Evolutionary conservation across 1,139 yeast species (phyloP).

Genomic region (Pichia cactophila): DNA sequence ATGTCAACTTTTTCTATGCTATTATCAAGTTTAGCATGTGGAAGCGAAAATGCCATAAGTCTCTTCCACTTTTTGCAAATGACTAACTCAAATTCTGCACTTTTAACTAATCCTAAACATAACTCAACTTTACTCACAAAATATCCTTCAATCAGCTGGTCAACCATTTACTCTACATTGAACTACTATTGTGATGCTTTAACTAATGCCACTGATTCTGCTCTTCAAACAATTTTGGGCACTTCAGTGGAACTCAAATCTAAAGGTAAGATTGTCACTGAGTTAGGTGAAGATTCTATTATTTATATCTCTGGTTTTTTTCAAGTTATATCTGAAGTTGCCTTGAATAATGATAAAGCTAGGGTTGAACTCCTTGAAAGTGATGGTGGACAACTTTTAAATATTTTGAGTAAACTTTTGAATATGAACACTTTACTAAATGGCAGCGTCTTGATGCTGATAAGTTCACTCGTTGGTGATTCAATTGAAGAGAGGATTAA

Average conservation of each 20-base stretch:
- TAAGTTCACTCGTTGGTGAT: conserved; percentile 48
- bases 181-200: conserved; percentile 22
- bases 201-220: conserved; percentile 4
- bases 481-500: conserved; percentile 36
- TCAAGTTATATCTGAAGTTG: conserved; percentile 44
- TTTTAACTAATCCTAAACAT: conserved; percentile 9
- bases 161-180: conserved; percentile 28
- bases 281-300: conserved; percentile 75
- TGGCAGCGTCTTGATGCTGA: conserved; percentile 45
- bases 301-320: conserved; percentile 69
- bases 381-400: conserved; percentile 28
- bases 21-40: conserved; percentile 65
- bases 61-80: conserved; percentile 34
- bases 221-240: neutral
- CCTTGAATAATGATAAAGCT: conserved; percentile 36
- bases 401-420: conserved; percentile 40
- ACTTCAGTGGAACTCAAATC: conserved; percentile 2
- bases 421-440: conserved; percentile 44
- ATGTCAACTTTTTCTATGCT: conserved; percentile 76
- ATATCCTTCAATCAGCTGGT: conserved; percentile 28
- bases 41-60: conserved; percentile 44
- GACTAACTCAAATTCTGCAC: conserved; percentile 19
- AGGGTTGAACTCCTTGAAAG: conserved; percentile 31
- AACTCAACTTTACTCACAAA: conserved; percentile 20
- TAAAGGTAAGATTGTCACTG: conserved; percentile 32